These are phyloP conservation scores for Escallonia rubra DNA, from an alignment of 129 eudicot genomes.

Conservation along the genomic window DNA sequence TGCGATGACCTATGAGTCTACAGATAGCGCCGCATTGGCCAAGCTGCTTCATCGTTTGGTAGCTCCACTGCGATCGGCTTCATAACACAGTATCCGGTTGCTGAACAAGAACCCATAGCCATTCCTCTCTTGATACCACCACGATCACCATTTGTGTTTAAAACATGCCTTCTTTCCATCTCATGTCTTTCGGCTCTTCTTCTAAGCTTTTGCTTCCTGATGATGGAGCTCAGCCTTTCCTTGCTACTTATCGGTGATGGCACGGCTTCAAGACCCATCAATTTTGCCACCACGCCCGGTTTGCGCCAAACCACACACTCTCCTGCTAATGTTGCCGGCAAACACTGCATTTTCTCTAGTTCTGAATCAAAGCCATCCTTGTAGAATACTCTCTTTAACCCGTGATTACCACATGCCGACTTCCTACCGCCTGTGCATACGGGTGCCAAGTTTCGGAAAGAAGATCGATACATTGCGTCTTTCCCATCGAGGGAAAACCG, in stretches of 20 bases:
- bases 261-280: conserved; percentile 95
- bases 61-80: conserved; percentile 24
- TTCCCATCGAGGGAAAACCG: conserved; percentile 91
- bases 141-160: conserved; percentile 10
- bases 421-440: not conserved
- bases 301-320: conserved; percentile 94
- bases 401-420: not conserved
- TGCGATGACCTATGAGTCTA: conserved; percentile 1
- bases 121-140: conserved; percentile 9
- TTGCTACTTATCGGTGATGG: conserved; percentile 46
- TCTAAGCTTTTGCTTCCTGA: conserved; percentile 39
- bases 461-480: conserved; percentile 90
- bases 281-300: conserved; percentile 74
- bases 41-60: conserved; percentile 24
- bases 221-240: conserved; percentile 28
- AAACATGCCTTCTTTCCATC: conserved; percentile 19
- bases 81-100: conserved; percentile 22
- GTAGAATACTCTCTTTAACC: not conserved
- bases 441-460: conserved; percentile 37
- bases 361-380: conserved; percentile 3
- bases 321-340: conserved; percentile 70
- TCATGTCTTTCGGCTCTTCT: conserved; percentile 31
- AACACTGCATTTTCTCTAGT: conserved; percentile 5
- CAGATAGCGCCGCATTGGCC: conserved; percentile 38
- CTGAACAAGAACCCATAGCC: conserved; percentile 30